phyloP scores from a whole-genome alignment of 139 green algal genomes.

The Chlorella sp. region DNA sequence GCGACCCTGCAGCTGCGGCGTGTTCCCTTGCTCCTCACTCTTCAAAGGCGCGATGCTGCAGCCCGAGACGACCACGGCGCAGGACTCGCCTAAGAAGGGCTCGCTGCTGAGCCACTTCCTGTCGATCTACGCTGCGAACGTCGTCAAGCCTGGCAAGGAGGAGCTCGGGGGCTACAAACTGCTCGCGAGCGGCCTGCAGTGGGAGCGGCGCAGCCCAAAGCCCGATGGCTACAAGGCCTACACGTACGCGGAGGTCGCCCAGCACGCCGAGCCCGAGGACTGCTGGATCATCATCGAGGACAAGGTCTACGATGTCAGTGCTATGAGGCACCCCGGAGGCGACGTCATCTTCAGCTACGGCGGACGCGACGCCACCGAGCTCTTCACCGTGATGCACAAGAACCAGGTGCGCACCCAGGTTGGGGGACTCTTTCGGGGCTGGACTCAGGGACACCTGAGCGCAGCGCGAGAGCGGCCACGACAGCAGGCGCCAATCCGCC shows the following conservation, averaged over 20 bases:
- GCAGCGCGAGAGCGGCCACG: too few species aligned
- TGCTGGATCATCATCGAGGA: slow-evolving; percentile 32
- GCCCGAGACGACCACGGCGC: not conserved
- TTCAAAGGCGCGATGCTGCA: too few species aligned
- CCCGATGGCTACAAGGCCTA: not conserved
- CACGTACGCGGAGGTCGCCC: slow-evolving; percentile 33
- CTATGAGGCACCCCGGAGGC: slow-evolving; percentile 47
- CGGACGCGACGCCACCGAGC: slow-evolving; percentile 60
- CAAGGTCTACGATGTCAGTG: slow-evolving; percentile 57
- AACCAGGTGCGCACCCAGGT: slow-evolving; percentile 17
- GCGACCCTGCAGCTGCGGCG: too few species aligned
- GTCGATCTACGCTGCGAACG: not conserved
- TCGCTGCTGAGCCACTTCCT: not conserved
- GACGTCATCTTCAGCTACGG: slow-evolving; percentile 49
- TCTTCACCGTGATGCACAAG: slow-evolving; percentile 57
- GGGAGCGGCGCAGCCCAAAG: not conserved
- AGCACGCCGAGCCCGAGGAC: slow-evolving; percentile 49
- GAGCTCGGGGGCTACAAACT: not conserved
- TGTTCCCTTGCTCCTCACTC: too few species aligned
- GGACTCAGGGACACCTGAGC: not conserved
- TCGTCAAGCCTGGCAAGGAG: not conserved
- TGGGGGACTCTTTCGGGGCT: not conserved
- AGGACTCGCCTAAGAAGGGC: not conserved
- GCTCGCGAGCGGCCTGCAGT: too few species aligned
- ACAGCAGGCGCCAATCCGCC: too few species aligned